Base-by-base conservation (phyloP, 2,329 filamentous ascomycete genomes). In the Neonectria hederae region DNA sequence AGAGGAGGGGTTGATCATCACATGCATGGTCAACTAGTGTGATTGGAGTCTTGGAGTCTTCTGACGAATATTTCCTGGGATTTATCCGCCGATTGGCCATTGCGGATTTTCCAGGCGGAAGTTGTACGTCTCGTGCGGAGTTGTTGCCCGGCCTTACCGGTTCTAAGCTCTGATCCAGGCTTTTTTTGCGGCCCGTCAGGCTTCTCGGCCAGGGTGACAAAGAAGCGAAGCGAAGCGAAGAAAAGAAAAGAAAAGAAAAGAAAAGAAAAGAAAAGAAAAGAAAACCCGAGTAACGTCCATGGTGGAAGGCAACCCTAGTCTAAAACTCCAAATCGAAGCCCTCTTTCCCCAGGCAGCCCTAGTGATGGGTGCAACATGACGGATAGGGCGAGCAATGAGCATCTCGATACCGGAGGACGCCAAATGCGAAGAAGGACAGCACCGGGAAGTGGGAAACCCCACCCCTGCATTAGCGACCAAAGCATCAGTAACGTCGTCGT, bases 51-150 rank as follows among this genome's bases (percentile, higher is more conserved):
- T 38, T 38, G 17, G 19, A 52, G 21, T 30, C 28, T 58, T 49
- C 28, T 59, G 65, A 55, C 48, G 53, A 66, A 53, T 57, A 26
- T 63, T 59, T 57, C 54, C 42, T 45, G 38, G 38, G 35, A 35
- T 38, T 48, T 53, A 62, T 49, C 40, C 58, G 40, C 59, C 49
- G 49, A 62, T 57, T 65, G 53, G 53, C 24, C 6, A 43, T 46
- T 38, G 59, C 54, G 54, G 59, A 46, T 49, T 62, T 62, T 53
- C 43, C 51, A 57, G 28, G 54, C 60, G 51, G 54, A 58, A 35
- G 54, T 55, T 53, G 59, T 48, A 28, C 59, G 46, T 22, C 59
- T 26, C 45, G 54, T 51, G 54, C 58, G 58, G 58, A 65, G 53
- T 43, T 58, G 35, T 38, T 21, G 19, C 28, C 35, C 61, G 55